Percentiles rank a stretch among this genome's conserved stretches.
These are phyloP conservation scores for Euryodendron excelsum DNA, from an alignment of 148 eudicot genomes.

Conservation along the genomic window DNA sequence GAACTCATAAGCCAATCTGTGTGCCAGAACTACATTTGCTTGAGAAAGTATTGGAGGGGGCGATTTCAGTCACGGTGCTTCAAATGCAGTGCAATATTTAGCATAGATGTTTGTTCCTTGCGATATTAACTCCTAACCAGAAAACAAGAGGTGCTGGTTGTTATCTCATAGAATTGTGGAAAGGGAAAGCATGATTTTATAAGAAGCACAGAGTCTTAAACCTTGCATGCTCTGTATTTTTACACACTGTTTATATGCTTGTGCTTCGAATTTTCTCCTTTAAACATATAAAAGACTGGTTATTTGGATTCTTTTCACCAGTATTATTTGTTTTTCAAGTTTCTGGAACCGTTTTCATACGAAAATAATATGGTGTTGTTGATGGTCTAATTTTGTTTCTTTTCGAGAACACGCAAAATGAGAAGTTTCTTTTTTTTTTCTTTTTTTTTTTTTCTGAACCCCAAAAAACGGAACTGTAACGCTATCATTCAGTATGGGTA, in stretches of 20 bases:
- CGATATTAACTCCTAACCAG: neutral
- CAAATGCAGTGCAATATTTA: neutral
- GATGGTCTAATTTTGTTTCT: too few relatives aligned
- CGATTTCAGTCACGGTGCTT: neutral
- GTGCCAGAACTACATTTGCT: neutral
- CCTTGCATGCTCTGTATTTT: neutral
- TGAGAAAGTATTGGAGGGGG: neutral
- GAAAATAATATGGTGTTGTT: too few relatives aligned
- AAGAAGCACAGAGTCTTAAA: neutral
- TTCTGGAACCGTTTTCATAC: too few relatives aligned
- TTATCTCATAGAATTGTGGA: neutral
- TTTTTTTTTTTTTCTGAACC: too few relatives aligned
- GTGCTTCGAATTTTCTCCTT: neutral
- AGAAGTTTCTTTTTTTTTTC: too few relatives aligned
- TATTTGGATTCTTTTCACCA: neutral
- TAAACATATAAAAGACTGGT: neutral
- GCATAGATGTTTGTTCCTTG: neutral
- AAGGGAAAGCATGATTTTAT: neutral
- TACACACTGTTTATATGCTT: neutral
- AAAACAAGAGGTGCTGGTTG: slow-evolving; percentile 1
- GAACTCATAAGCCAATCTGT: neutral
- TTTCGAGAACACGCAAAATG: too few relatives aligned
- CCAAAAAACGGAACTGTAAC: too few relatives aligned
- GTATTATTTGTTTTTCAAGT: too few relatives aligned
- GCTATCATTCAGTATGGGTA: too few relatives aligned